These are phyloP conservation scores for Xylaria sp. DNA, from an alignment of 2,329 filamentous ascomycete species.

Conservation along the genomic window DNA sequence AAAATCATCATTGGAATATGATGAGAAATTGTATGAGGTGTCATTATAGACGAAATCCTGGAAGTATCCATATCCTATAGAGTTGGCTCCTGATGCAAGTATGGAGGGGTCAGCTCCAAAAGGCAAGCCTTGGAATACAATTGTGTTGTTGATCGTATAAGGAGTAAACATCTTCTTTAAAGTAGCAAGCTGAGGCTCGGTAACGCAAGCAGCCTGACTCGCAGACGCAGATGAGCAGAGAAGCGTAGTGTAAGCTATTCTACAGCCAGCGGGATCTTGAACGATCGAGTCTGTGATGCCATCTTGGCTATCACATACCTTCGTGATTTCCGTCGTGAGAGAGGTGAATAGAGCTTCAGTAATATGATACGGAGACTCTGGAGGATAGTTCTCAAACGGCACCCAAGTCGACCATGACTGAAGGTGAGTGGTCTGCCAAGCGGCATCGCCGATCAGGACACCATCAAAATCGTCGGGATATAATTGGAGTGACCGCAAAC, in stretches of 20 bases:
- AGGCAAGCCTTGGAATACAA: constrained; percentile 35
- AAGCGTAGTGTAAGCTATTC: constrained; percentile 50
- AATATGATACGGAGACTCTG: constrained; percentile 48
- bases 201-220: constrained; percentile 54
- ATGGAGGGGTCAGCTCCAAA: constrained; percentile 29
- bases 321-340: constrained; percentile 49
- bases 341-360: constrained; percentile 47
- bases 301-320: constrained; percentile 56
- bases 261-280: constrained; percentile 52
- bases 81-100: constrained; percentile 26
- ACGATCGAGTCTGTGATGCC: constrained; percentile 55
- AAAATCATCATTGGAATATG: constrained; percentile 48
- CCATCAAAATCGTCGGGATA: constrained; percentile 59
- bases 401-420: constrained; percentile 44
- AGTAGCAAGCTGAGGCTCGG: constrained; percentile 54
- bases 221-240: constrained; percentile 48
- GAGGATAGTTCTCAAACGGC: constrained; percentile 41
- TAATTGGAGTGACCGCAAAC: constrained; percentile 57
- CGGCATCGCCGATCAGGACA: constrained; percentile 57
- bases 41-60: constrained; percentile 59
- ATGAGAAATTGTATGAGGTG: constrained; percentile 52
- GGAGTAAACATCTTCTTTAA: constrained; percentile 52
- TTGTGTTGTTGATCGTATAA: constrained; percentile 17
- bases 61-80: constrained; percentile 53
- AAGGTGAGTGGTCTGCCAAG: constrained; percentile 42